phyloP scores from a whole-genome alignment of 2,329 filamentous ascomycete species.

The Penicillium occitanis region DNA sequence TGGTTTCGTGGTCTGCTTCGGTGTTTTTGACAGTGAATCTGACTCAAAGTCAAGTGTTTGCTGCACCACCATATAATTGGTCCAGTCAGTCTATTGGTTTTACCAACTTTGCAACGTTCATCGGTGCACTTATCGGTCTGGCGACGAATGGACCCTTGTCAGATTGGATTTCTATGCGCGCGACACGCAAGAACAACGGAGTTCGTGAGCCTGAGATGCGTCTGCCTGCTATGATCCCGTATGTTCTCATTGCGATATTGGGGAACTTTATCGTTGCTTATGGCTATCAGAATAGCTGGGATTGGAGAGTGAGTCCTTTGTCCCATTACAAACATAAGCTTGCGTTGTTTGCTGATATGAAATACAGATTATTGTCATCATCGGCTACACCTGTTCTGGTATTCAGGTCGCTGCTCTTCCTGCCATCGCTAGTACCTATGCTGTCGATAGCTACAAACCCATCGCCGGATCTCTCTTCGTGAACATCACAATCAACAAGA shows the following conservation, averaged over 20 bases:
- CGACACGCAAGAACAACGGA: slow-evolving; percentile 54
- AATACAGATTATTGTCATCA: slow-evolving; percentile 46
- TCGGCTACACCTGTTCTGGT: slow-evolving; percentile 57
- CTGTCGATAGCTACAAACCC: slow-evolving; percentile 65
- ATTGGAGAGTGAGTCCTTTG: slow-evolving; percentile 49
- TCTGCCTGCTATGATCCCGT: slow-evolving; percentile 57
- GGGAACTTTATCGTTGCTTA: slow-evolving; percentile 58
- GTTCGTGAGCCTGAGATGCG: slow-evolving; percentile 62
- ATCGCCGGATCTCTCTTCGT: slow-evolving; percentile 62
- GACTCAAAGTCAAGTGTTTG: slow-evolving; percentile 57
- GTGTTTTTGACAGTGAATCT: slow-evolving; percentile 62
- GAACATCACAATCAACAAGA: slow-evolving; percentile 38
- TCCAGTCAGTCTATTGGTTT: slow-evolving; percentile 53
- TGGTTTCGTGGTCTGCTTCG: slow-evolving; percentile 60
- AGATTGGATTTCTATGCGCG: slow-evolving; percentile 58
- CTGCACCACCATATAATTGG: slow-evolving; percentile 57
- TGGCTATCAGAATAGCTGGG: slow-evolving; percentile 55
- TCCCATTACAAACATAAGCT: slow-evolving; percentile 35
- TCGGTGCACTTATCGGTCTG: slow-evolving; percentile 56
- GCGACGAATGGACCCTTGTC: slow-evolving; percentile 56
- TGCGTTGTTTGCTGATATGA: neutral
- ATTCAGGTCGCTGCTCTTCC: slow-evolving; percentile 63
- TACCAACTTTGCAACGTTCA: slow-evolving; percentile 58
- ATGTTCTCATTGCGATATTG: slow-evolving; percentile 57
- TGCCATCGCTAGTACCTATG: slow-evolving; percentile 58